A percentile compares a stretch with the other conserved stretches of the same genome.
Conservation (phyloP, 2,329 filamentous ascomycete species). For the Alternaria sp. region DNA sequence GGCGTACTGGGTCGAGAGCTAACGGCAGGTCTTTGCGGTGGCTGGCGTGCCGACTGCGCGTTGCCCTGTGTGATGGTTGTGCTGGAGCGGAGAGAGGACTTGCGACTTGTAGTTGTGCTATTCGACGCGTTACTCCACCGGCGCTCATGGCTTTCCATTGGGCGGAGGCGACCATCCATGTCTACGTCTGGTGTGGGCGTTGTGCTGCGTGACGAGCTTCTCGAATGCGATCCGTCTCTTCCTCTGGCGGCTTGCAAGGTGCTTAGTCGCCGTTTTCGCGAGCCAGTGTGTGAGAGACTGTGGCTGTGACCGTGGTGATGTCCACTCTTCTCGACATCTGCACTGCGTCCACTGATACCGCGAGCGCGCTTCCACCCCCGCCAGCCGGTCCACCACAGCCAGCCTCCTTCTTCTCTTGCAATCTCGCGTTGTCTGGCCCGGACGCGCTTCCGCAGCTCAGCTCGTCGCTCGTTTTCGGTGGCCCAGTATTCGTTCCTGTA, state of each 20-base stretch:
- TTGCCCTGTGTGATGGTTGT: slow-evolving; percentile 28
- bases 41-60: slow-evolving; percentile 37
- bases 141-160: slow-evolving; percentile 29
- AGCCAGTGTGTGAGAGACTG: slow-evolving; percentile 22
- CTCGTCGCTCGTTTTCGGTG: slow-evolving; percentile 87
- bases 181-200: slow-evolving; percentile 44
- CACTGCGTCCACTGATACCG: slow-evolving; percentile 29
- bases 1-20: slow-evolving; percentile 33
- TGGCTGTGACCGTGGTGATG: slow-evolving; percentile 18
- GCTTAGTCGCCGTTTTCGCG: slow-evolving; percentile 39
- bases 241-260: slow-evolving; percentile 25
- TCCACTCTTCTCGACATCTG: slow-evolving; percentile 42
- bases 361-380: slow-evolving; percentile 55
- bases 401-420: slow-evolving; percentile 71
- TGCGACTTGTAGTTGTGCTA: slow-evolving; percentile 25
- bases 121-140: slow-evolving; percentile 45
- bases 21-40: slow-evolving; percentile 12
- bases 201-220: slow-evolving; percentile 39
- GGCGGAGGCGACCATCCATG: slow-evolving; percentile 32
- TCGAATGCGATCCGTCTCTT: slow-evolving; percentile 37
- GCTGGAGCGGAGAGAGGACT: slow-evolving; percentile 26
- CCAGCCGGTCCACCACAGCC: slow-evolving; percentile 89
- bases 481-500: slow-evolving; percentile 97
- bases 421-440: slow-evolving; percentile 71
- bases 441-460: slow-evolving; percentile 73